Base-by-base conservation (phyloP, 1,284 basidiomycete species). In the Ceratobasidium theobromae region DNA sequence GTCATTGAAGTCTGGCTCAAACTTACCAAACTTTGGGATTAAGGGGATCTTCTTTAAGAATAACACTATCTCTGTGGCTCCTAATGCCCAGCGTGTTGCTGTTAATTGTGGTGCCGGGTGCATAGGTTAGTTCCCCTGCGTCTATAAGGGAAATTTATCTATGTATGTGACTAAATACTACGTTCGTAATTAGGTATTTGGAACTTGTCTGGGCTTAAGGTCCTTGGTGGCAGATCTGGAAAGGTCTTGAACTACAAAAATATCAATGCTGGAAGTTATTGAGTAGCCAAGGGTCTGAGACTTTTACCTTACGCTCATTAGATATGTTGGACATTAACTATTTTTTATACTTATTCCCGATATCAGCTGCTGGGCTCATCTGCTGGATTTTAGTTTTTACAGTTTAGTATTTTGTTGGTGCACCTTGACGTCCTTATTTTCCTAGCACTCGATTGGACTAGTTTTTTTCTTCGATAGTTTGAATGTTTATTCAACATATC, bases 181-280 rank as follows among this genome's bases (percentile, higher is more conserved):
- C 5, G 30, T 33, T 4, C 35, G 8, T 8, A 8, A n/a, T n/a
- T n/a, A 32, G 68, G 69, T 21, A 69, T 60, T 1, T 70, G 68
- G 69, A 54, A 70, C 46, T 70, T 57, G 60, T 60, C 68, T 21
- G 48, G 52, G 28, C 52, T 70, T 18, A 66, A 33, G 5, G 64
- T 67, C 6, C 58, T 60, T 11, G 69, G 69, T n/a, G n/a, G n/a
- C n/a, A n/a, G n/a, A n/a, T n/a, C n/a, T 14, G 69, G 69, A 0
- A 54, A 57, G 43, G 55, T 54, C 14, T 38, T n/a, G 9, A n/a
- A 45, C 18, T 11, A 54, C 54, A 52, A 38, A 23, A 35, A 53
- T 43, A 67, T 67, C 32, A 49, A 30, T n/a, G 30, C 9, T n/a
- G 48, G 54, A 21, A 25, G 14, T n/a, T 57, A 23, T 40, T 57